Base-by-base conservation (phyloP, 805 yeast genomes). In the Barnettozyma pratensis region DNA sequence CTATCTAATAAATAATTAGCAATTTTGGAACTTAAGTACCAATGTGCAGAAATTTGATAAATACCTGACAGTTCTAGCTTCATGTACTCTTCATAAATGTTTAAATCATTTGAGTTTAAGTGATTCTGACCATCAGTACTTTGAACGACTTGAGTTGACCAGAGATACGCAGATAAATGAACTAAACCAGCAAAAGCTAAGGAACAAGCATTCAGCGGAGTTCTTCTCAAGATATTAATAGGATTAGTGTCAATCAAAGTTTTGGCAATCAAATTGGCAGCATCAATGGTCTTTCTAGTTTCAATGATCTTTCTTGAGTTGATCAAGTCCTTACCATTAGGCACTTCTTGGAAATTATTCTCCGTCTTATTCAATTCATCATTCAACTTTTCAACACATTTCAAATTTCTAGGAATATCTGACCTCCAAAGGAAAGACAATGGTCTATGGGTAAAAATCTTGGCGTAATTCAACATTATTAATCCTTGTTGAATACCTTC, bases 401-500 rank as follows among this genome's bases (percentile, higher is more conserved):
- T 63, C 19, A 75, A 67, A 43, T 67, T 68, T 47, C 66, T 69
- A 5, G 78, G 73, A 19, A 71, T 62, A 52, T 72, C 76, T 1
- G 75, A 70, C 56, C 76, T 70, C 80, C 80, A 77, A 4, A 76
- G 61, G 56, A 70, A 75, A 8, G 81, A 76, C 48, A 77, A 69
- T 3, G 81, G 82, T 48, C 81, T 59, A 58, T 77, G 80, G 4
- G 77, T 74, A 53, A 76, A 77, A n/a, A 77, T 75, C 52, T 73
- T 75, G 1, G 81, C 80, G 59, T 77, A 77, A 49, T 73, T 73
- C 45, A 72, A 64, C 59, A 77, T 59, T 47, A 76, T 64, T 8
- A 73, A 65, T 1, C 80, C 70, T 54, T 77, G 81, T 46, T 75
- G 79, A 4, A 76, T 73, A 30, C 81, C 82, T 48, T 77, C 80